Conservation (phyloP, 192 early-diverging fungal genomes). For the Backusella psychrophila region DNA sequence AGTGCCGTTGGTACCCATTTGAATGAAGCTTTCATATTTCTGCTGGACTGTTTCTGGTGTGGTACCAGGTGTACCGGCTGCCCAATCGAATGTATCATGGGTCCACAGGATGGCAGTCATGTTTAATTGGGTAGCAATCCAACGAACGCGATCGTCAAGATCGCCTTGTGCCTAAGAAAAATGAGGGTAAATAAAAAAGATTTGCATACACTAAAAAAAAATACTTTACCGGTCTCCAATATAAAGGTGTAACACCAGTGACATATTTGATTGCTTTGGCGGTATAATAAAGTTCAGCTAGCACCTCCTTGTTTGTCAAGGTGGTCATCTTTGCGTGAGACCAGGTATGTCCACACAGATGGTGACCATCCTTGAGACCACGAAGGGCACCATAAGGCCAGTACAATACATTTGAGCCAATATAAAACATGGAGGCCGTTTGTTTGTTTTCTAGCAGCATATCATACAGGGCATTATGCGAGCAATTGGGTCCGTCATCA, state of each 20-base stretch:
- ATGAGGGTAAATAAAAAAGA: background rate
- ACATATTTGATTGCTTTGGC: slow-evolving; percentile 43
- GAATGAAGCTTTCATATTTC: slow-evolving; percentile 26
- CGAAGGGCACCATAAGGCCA: slow-evolving; percentile 42
- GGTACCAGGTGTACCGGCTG: slow-evolving; percentile 18
- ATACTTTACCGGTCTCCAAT: slow-evolving; percentile 32
- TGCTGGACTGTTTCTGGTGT: slow-evolving; percentile 16
- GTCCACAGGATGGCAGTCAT: slow-evolving; percentile 39
- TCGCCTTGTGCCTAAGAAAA: slow-evolving; percentile 44
- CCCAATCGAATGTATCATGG: slow-evolving; percentile 35
- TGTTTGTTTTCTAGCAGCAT: slow-evolving; percentile 42
- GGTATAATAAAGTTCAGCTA: slow-evolving; percentile 56
- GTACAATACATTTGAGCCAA: slow-evolving; percentile 55
- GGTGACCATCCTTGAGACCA: slow-evolving; percentile 54
- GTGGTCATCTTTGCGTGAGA: slow-evolving; percentile 53
- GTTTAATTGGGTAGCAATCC: slow-evolving; percentile 47
- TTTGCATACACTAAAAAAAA: background rate
- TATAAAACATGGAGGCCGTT: slow-evolving; percentile 62
- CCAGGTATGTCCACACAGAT: slow-evolving; percentile 62
- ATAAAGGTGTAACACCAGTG: slow-evolving; percentile 36
- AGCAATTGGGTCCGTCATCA: slow-evolving; percentile 61
- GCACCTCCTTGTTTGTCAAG: slow-evolving; percentile 42
- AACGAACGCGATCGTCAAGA: slow-evolving; percentile 57
- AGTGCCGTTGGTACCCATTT: slow-evolving; percentile 35
- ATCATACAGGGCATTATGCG: slow-evolving; percentile 41